Evolutionary conservation across 805 yeast genomes (phyloP), one percentile per base, ranked within the genome.

Genomic region (Ogataea wickerhamii): DNA sequence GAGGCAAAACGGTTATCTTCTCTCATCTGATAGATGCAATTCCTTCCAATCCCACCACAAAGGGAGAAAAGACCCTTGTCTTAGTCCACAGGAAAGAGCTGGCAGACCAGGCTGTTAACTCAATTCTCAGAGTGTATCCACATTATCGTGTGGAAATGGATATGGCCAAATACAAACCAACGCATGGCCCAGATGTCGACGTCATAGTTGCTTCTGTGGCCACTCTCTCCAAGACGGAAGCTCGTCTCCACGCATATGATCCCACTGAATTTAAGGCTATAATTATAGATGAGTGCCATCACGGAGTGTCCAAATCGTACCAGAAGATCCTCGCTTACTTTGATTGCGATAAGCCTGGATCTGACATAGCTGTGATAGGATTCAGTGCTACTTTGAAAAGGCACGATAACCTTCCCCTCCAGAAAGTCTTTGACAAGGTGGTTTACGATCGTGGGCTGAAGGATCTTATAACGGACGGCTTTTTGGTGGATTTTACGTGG

Each of bases 271-370:
- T 73, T 63, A 82, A 86, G 53, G 68, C 88, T 22, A 74, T 91
- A 13, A 78, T 89, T 16, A 68, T 89, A 2, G 98, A 89, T 61
- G 98, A 89, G 57, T 94, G 96, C 28, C 98, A 89, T 55, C 97
- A 89, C 60, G 81, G 95, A 0, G 83, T 85, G 1, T 87, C 96
- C 0, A 54, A 58, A 12, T 70, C 88, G 1, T 91, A 89, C 65
- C 31, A 61, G 13, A 67, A 70, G 21, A 68, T 88, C 1, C 56
- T 87, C 36, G 56, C 66, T 3, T 69, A 85, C 51, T 87, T 89
- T 50, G 65, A 66, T 0, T 80, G 81, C 6, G 49, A 58, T 27
- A 51, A 53, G 1, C 47, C 63, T 0, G 56, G 64, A 0, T 64
- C 76, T 40, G 61, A 62, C 0, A 67, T 81, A 2, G 73, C 78